A percentile compares a stretch with the other conserved stretches of the same genome.
These are phyloP conservation scores for Termitomyces sp. DNA, from an alignment of 768 basidiomycete genomes.

Conservation along the genomic window DNA sequence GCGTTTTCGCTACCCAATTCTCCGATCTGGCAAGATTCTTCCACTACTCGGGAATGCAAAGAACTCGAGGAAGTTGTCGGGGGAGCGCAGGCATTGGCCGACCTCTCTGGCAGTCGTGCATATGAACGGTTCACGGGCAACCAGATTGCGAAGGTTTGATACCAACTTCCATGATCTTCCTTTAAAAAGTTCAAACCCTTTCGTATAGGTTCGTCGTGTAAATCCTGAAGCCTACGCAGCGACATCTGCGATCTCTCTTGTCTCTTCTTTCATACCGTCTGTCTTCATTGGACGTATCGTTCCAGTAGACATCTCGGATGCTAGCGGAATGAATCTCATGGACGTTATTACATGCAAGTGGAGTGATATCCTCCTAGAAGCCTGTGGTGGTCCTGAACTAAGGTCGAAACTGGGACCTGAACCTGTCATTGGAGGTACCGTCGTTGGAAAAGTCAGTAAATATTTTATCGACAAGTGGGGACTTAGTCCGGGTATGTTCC, in stretches of 20 bases:
- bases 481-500: slow-evolving; percentile 51
- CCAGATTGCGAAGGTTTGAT: slow-evolving; percentile 67
- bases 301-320: slow-evolving; percentile 83
- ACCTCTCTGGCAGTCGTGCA: slow-evolving; percentile 76
- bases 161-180: background rate
- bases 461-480: slow-evolving; percentile 81
- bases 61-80: slow-evolving; percentile 64
- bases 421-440: slow-evolving; percentile 66
- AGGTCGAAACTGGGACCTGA: slow-evolving; percentile 70
- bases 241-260: slow-evolving; percentile 69
- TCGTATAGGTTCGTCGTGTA: slow-evolving; percentile 47
- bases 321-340: slow-evolving; percentile 90
- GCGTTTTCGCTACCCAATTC: slow-evolving; percentile 67
- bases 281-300: slow-evolving; percentile 75
- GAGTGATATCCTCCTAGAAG: slow-evolving; percentile 61
- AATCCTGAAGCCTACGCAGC: slow-evolving; percentile 49
- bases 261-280: slow-evolving; percentile 80
- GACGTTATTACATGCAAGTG: slow-evolving; percentile 69
- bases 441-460: slow-evolving; percentile 55
- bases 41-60: slow-evolving; percentile 70
- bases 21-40: slow-evolving; percentile 92
- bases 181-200: background rate
- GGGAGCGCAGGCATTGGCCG: slow-evolving; percentile 65
- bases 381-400: slow-evolving; percentile 65
- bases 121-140: slow-evolving; percentile 87